These are phyloP conservation scores for Ceratocystis harringtonii DNA, from an alignment of 2,329 filamentous ascomycete genomes.

Conservation along the genomic window DNA sequence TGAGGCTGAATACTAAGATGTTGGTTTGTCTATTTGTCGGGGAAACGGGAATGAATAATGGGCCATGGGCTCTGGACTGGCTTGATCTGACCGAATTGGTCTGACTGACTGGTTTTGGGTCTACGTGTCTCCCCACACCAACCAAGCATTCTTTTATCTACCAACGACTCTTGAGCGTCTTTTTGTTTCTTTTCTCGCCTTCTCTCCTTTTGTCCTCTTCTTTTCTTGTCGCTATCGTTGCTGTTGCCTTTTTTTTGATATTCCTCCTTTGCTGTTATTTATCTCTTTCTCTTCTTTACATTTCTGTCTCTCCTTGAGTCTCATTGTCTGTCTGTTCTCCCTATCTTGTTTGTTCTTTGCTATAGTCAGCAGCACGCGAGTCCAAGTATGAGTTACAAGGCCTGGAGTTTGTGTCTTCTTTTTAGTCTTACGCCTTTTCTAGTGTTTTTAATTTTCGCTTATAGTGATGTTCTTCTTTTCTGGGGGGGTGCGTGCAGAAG, in stretches of 20 bases:
- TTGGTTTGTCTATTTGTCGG: neutral
- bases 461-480: constrained; percentile 9
- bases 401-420: constrained; percentile 13
- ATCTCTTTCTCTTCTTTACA: neutral
- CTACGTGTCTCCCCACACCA: neutral
- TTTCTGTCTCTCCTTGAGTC: too few species aligned
- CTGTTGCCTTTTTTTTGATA: neutral
- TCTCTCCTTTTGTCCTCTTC: neutral
- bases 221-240: neutral
- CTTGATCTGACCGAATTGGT: neutral
- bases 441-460: neutral
- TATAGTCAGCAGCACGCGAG: neutral
- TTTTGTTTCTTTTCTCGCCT: neutral
- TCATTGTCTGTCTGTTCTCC: constrained; percentile 2
- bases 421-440: neutral
- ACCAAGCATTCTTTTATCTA: constrained; percentile 1
- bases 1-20: constrained; percentile 76
- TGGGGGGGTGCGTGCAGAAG: neutral
- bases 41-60: constrained; percentile 4
- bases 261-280: neutral
- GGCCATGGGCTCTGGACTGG: neutral
- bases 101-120: too few species aligned
- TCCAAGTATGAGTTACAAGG: constrained; percentile 13
- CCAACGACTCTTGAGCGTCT: neutral
- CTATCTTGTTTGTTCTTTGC: neutral